These are phyloP conservation scores for Pythium brachiatum DNA, from an alignment of 352 stramenopile genomes.

Conservation along the genomic window DNA sequence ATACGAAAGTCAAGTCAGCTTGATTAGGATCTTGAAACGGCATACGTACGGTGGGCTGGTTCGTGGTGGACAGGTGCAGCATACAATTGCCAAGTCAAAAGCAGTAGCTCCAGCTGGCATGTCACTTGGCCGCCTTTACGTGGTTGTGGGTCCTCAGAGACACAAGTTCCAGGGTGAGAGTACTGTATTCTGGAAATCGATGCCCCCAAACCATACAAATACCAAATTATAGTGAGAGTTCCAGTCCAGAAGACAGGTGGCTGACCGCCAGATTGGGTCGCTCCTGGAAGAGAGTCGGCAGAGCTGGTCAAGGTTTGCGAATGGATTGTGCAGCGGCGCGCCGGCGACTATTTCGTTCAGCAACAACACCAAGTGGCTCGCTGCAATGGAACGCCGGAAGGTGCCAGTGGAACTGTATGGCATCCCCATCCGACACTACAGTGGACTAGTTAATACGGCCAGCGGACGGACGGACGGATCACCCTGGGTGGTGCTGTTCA, in stretches of 20 bases:
- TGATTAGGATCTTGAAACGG: not conserved
- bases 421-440: too few relatives aligned
- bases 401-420: not conserved
- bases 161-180: not conserved
- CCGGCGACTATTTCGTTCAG: not conserved
- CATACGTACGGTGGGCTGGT: not conserved
- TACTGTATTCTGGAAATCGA: not conserved
- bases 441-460: too few relatives aligned
- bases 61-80: not conserved
- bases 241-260: not conserved
- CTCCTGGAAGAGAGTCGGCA: slow-evolving; percentile 3
- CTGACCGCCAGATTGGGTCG: not conserved
- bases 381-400: not conserved
- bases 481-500: not conserved
- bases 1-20: not conserved
- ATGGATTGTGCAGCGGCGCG: slow-evolving; percentile 9
- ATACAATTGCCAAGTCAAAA: slow-evolving; percentile 23
- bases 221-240: not conserved
- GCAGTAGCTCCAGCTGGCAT: not conserved
- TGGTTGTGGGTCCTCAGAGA: not conserved
- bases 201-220: not conserved
- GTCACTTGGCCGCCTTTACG: not conserved
- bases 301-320: not conserved
- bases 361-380: not conserved
- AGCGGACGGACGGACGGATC: too few relatives aligned